Base-by-base conservation (phyloP, 176 grass and related monocot genomes). In the Poa annua region DNA sequence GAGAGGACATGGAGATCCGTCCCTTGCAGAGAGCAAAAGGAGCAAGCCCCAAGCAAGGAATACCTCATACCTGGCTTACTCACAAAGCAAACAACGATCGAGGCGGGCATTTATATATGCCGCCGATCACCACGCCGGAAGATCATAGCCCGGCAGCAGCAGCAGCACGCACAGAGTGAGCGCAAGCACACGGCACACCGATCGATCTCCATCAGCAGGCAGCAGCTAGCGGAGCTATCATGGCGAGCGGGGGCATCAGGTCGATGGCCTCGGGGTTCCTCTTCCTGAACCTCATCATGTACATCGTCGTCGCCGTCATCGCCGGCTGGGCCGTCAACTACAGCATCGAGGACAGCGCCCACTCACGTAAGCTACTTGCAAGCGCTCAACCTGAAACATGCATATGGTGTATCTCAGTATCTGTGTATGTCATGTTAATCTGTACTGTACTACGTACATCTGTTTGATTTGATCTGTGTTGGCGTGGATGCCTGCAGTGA, bases 261-360 rank as follows among this genome's bases (percentile, higher is more conserved):
- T 83, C 96, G 20, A 5, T 89, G 66, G 85, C 93, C 41, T 73
- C 78, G 6, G 49, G 78, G 10, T 81, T 98, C 75, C 93, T 98
- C 36, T 86, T 96, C 86, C 60, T 98, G 33, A 98, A 98, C 89
- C 85, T 98, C 53, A 71, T 98, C 75, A 88, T 98, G 89, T 98
- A 98, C 82, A 29, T 84, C 51, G 8, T 88, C 20, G 81, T 92
- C 5, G 96, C 92, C 3, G 22, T 78, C 68, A 90, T 98, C 59
- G 96, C 96, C 47, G 93, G 96, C 76, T 98, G 93, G 96, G 91
- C 93, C 82, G 25, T 98, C 83, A 90, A 98, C 79, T 96, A 95
- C 79, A 86, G 92, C 80, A 94, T 98, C 80, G 78, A 98, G 21
- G 83, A 98, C 85, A 90, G 93, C 25, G 60, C 47, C 77, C 61